A percentile compares a stretch with the other conserved stretches of the same genome.
Evolutionary conservation across 371 early-diverging fungal species (phyloP).

Genomic region (Syncephalastrum racemosum): DNA sequence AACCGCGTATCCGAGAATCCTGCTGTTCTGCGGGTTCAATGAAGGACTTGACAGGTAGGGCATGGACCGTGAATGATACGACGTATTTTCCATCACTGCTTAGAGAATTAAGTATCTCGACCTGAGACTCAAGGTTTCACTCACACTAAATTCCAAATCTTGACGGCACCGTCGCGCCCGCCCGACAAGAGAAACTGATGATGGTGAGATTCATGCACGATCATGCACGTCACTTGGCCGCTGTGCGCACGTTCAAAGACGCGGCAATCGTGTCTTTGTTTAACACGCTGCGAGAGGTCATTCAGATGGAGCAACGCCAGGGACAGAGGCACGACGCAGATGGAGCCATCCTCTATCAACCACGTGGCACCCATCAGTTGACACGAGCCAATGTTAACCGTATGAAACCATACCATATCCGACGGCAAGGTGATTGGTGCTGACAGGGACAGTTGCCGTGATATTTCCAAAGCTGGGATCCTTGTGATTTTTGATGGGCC

Average conservation of each 20-base stretch:
- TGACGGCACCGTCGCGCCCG: conserved; percentile 68
- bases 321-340: conserved; percentile 49
- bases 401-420: conserved; percentile 49
- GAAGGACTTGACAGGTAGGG: conserved; percentile 58
- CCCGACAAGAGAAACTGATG: conserved; percentile 63
- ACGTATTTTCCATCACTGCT: conserved; percentile 60
- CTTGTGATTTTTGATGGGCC: conserved; percentile 30
- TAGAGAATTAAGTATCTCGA: background rate
- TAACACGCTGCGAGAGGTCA: conserved; percentile 25
- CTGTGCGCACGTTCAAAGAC: conserved; percentile 49
- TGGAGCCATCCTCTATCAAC: conserved; percentile 51
- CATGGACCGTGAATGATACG: conserved; percentile 66
- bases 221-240: conserved; percentile 58
- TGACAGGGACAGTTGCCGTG: conserved; percentile 51
- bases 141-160: conserved; percentile 79
- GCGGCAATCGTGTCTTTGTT: conserved; percentile 19
- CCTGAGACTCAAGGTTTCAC: conserved; percentile 6
- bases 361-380: background rate
- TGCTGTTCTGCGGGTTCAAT: conserved; percentile 64
- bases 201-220: conserved; percentile 52
- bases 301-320: conserved; percentile 41
- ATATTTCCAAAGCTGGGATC: conserved; percentile 35
- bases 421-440: conserved; percentile 54
- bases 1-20: conserved; percentile 54
- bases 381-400: background rate